phyloP scores from a whole-genome alignment of 805 yeast species.

The Suhomyces pyralidae region DNA sequence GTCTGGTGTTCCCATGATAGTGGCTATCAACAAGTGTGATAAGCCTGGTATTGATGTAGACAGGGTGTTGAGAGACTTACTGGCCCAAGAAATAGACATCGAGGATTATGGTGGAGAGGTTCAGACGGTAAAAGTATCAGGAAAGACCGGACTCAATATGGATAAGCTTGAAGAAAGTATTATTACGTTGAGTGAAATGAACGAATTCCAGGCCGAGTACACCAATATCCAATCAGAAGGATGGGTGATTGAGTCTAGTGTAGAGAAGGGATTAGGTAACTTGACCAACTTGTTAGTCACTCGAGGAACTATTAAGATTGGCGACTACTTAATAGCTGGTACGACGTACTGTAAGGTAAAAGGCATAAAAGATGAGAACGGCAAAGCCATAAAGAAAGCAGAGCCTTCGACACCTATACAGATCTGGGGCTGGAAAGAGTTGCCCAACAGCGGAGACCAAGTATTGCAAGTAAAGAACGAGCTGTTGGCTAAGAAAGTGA shows the following conservation, averaged over 20 bases:
- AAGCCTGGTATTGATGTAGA: conserved; percentile 72
- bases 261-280: conserved; percentile 78
- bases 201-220: conserved; percentile 66
- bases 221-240: conserved; percentile 67
- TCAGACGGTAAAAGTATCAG: conserved; percentile 84
- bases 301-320: conserved; percentile 70
- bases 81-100: conserved; percentile 73
- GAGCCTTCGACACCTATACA: conserved; percentile 90
- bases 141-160: conserved; percentile 86
- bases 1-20: conserved; percentile 78
- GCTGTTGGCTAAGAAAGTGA: conserved; percentile 69
- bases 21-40: conserved; percentile 92
- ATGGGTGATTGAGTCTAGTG: conserved; percentile 82
- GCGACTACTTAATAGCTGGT: conserved; percentile 81
- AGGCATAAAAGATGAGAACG: conserved; percentile 71
- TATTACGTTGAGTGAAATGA: conserved; percentile 76
- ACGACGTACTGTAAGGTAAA: conserved; percentile 81
- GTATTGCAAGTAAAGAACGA: conserved; percentile 76
- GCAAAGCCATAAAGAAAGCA: conserved; percentile 60
- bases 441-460: conserved; percentile 89
- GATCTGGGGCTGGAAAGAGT: conserved; percentile 88
- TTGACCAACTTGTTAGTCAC: conserved; percentile 82
- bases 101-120: conserved; percentile 96
- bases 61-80: conserved; percentile 72
- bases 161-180: conserved; percentile 87